Percentiles rank a stretch among this genome's conserved stretches.
Evolutionary conservation across 192 early-diverging fungal genomes (phyloP).

Genomic region (Umbelopsis isabellina): DNA sequence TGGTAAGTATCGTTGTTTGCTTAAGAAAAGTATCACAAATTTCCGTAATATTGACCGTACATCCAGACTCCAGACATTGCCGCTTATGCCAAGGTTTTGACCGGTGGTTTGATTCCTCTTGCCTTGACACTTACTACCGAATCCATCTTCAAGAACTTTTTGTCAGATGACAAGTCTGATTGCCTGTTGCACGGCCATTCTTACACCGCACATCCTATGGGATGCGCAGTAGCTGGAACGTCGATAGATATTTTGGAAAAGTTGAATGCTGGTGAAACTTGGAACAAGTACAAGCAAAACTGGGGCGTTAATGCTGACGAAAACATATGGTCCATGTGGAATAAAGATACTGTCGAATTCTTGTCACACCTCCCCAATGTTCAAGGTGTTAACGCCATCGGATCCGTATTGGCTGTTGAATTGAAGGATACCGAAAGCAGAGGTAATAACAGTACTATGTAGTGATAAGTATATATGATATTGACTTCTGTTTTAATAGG

Average conservation of each 20-base stretch:
- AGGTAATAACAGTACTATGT: not conserved
- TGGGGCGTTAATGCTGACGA: slow-evolving; percentile 39
- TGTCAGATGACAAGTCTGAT: slow-evolving; percentile 63
- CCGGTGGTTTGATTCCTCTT: slow-evolving; percentile 74
- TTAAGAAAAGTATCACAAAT: not conserved
- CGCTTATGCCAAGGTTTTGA: slow-evolving; percentile 76
- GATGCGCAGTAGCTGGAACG: slow-evolving; percentile 68
- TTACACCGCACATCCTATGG: slow-evolving; percentile 84
- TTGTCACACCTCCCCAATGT: slow-evolving; percentile 62
- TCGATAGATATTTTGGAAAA: slow-evolving; percentile 55
- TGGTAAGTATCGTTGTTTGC: slow-evolving; percentile 42
- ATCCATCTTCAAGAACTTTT: slow-evolving; percentile 69
- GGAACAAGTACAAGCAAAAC: slow-evolving; percentile 35
- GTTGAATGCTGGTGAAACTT: slow-evolving; percentile 39
- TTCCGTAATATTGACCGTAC: not conserved
- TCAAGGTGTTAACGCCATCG: slow-evolving; percentile 67
- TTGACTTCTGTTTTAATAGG: slow-evolving; percentile 35
- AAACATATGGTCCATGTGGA: slow-evolving; percentile 48
- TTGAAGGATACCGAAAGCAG: slow-evolving; percentile 45
- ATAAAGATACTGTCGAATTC: slow-evolving; percentile 35
- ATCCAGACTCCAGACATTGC: slow-evolving; percentile 72
- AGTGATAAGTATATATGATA: not conserved
- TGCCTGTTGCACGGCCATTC: slow-evolving; percentile 82
- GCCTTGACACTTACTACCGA: slow-evolving; percentile 68
- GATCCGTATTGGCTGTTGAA: slow-evolving; percentile 71